Evolutionary conservation across 2,329 filamentous ascomycete genomes (phyloP), one percentile per base, ranked within the genome.

Genomic region (Zymoseptoria ardabiliae): DNA sequence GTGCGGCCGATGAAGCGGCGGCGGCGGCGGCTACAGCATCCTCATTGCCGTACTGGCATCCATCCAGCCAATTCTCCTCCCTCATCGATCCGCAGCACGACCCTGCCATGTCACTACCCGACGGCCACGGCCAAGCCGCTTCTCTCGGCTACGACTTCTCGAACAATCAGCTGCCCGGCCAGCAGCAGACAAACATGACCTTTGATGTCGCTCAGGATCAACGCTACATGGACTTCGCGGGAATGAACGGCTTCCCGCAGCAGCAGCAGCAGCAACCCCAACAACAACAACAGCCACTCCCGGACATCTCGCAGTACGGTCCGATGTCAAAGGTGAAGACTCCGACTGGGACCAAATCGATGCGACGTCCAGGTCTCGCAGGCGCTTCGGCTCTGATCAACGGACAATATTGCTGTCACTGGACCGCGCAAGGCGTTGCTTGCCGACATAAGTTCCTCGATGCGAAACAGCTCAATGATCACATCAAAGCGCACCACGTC

Each of bases 391-490:
- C 68, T 7, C 58, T 66, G 22, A 63, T 66, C 51, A 65, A 65
- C 22, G 68, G 68, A 9, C 58, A 66, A 20, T 68, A 68, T 58
- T 67, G 68, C 62, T 70, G 68, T 50, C 66, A 69, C 51, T 70
- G 68, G 68, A 54, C 63, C 5, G 55, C 60, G 10, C 57, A 62
- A 49, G 66, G 66, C 19, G 53, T 60, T 13, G 56, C 61, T 20
- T 70, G 68, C 58, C 63, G 64, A 25, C 65, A 65, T 25, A 66
- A 67, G 0, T 82, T 81, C 61, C 67, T 70, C 1, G 72, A 76
- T 23, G 74, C 81, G 17, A 76, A 80, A 53, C 76, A 78, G 4
- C 75, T 87, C 35, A 83, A 86, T 65, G 72, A 75, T 20, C 84
- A 87, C 67, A 78, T 83, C 60, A 79, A 80, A 21, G 68, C 76